Base-by-base conservation (phyloP, 176 grass and related monocot species). In the Carex parvula region DNA sequence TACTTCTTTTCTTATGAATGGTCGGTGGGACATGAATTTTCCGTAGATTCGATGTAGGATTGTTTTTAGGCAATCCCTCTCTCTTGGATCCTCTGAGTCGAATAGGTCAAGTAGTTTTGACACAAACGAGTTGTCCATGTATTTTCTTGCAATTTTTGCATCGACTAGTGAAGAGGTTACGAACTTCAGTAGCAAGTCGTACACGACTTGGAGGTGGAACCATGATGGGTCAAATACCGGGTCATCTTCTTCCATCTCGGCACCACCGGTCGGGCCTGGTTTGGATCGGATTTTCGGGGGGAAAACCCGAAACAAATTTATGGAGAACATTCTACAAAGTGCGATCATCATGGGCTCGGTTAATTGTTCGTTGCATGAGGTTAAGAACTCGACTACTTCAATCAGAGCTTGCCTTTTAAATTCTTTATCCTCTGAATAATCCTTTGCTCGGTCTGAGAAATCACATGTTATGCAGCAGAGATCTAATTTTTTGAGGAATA, bases 51-150 rank as follows among this genome's bases (percentile, higher is more conserved):
- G 88, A 67, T 90, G 94, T 74, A 97, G 76, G 50, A 94, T 79
- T 12, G 92, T 94, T 84, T 94, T 97, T 87, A 94, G 81, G 85
- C 87, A 92, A 22, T 97, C 92, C 79, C 94, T 90, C 79, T 98
- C 95, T 81, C 95, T 94, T 11, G 95, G 95, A 15, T 98, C 95
- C 83, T 98, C 92, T 0, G 95, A 98, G 85, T 98, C 95, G 67
- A 98, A 98, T 33, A 98, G 88, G 64, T 98, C 87, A 5, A 98
- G 92, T 75, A 98, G 71, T 89, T 84, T 93, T 4, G 90, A 88
- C 50, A 98, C 60, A 60, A 98, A 98, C 0, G 86, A 69, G 59
- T 82, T 94, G 81, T 99, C 91, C 73, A 99, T 79, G 70, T 92
- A 95, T 77, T 99, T 99, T 85, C 90, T 95, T 13, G 90, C 96